A percentile compares a stretch with the other conserved stretches of the same genome.
Evolutionary conservation across 75 land plant genomes (phyloP).

Genomic region (Pseudotsuga menziesii): DNA sequence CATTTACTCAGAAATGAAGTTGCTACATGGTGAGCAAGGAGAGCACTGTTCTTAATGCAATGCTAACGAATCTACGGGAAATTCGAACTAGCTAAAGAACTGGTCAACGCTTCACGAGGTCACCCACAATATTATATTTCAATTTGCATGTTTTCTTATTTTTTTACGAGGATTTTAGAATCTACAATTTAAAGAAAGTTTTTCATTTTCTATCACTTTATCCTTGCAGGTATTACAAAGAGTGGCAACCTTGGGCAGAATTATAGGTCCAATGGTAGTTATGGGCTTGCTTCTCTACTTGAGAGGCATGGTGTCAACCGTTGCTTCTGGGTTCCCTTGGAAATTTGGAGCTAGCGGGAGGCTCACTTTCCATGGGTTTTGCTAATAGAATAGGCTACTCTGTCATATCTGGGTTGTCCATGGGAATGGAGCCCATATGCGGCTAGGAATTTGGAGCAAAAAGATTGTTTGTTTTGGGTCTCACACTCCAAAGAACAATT

Average conservation of each 20-base stretch:
- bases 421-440: constrained; percentile 60
- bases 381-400: constrained; percentile 51
- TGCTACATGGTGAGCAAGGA: too few relatives aligned
- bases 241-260: constrained; percentile 22
- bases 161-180: too few relatives aligned
- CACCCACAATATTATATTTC: too few relatives aligned
- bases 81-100: too few relatives aligned
- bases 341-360: constrained; percentile 47
- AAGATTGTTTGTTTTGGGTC: constrained; percentile 19
- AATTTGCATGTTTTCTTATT: too few relatives aligned
- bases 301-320: constrained; percentile 39
- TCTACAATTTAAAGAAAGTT: too few relatives aligned
- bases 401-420: constrained; percentile 40
- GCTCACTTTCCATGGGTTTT: constrained; percentile 42
- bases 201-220: background rate
- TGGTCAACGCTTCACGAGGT: too few relatives aligned
- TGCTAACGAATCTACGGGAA: too few relatives aligned
- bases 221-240: constrained; percentile 31
- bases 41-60: too few relatives aligned
- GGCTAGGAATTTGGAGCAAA: constrained; percentile 44
- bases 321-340: constrained; percentile 44
- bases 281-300: constrained; percentile 41
- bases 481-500: constrained; percentile 36
- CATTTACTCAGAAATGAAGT: too few relatives aligned
- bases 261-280: constrained; percentile 27